Percentiles rank a stretch among this genome's conserved stretches.
Evolutionary conservation across 768 basidiomycete genomes (phyloP).

Genomic region (Lactarius deliciosus): DNA sequence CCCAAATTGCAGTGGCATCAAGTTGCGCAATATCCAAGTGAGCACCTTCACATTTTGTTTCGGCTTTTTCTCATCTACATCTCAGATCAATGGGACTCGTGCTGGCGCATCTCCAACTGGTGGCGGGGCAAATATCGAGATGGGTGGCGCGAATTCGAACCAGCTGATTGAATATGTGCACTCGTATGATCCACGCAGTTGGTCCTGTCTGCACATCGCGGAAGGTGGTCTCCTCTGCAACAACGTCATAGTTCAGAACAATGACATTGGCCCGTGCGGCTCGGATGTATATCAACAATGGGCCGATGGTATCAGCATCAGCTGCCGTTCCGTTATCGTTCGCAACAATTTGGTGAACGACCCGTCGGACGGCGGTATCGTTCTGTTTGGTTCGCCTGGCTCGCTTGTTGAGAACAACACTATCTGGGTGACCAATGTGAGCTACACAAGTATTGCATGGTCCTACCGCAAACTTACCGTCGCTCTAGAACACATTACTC

Average conservation of each 20-base stretch:
- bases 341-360: slow-evolving; percentile 68
- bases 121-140: slow-evolving; percentile 81
- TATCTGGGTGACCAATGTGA: slow-evolving; percentile 65
- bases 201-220: slow-evolving; percentile 79
- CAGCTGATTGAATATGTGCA: slow-evolving; percentile 78
- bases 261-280: slow-evolving; percentile 81
- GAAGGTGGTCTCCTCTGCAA: slow-evolving; percentile 69
- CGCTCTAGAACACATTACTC: slow-evolving; percentile 57
- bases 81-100: slow-evolving; percentile 73
- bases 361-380: slow-evolving; percentile 79
- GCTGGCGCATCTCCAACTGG: slow-evolving; percentile 47
- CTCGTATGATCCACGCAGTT: slow-evolving; percentile 73
- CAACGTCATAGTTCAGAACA: slow-evolving; percentile 68
- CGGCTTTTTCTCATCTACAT: background rate
- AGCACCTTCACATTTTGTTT: slow-evolving; percentile 14
- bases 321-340: slow-evolving; percentile 60
- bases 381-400: slow-evolving; percentile 74
- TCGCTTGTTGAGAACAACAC: slow-evolving; percentile 74
- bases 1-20: slow-evolving; percentile 54
- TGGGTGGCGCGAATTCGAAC: slow-evolving; percentile 71
- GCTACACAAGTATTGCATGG: slow-evolving; percentile 30
- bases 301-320: slow-evolving; percentile 81
- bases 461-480: background rate
- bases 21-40: slow-evolving; percentile 72
- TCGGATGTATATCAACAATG: slow-evolving; percentile 63